A percentile compares a stretch with the other conserved stretches of the same genome.
Evolutionary conservation across 768 basidiomycete species (phyloP).

Genomic region (Suillus weaverae): DNA sequence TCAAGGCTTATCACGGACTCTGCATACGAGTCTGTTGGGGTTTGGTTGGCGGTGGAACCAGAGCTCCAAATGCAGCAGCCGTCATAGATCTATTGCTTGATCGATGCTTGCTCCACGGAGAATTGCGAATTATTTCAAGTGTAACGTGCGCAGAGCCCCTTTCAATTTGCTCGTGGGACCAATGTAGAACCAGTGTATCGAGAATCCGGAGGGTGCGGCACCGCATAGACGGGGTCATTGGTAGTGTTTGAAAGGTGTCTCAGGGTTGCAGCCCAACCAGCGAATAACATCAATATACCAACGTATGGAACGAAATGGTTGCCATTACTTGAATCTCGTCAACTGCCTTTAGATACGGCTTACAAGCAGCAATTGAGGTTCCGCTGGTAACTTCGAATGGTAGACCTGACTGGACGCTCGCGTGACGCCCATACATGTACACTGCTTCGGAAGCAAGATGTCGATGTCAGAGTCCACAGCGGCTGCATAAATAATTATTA

Average conservation of each 20-base stretch:
- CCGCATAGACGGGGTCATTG: not conserved
- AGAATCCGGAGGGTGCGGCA: not conserved
- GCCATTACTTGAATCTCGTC: not conserved
- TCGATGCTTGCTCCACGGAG: not conserved
- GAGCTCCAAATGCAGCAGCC: not conserved
- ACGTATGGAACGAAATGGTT: no score
- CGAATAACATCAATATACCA: not conserved
- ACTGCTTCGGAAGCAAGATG: not conserved
- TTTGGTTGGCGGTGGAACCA: not conserved
- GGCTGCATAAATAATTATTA: not conserved
- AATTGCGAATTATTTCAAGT: not conserved
- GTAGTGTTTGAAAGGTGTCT: not conserved
- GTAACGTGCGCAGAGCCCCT: not conserved
- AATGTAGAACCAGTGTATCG: not conserved
- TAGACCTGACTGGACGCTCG: not conserved
- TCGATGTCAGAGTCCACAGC: not conserved
- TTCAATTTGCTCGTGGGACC: not conserved
- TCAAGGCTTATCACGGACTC: not conserved
- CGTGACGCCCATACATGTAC: not conserved
- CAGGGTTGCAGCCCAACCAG: not conserved
- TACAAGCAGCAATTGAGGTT: not conserved
- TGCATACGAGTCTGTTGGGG: not conserved
- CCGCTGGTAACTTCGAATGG: not conserved
- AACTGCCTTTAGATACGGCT: not conserved
- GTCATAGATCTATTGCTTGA: not conserved